These are phyloP conservation scores for Phaseolus coccineus DNA, from an alignment of 331 rosid species.

Conservation along the genomic window DNA sequence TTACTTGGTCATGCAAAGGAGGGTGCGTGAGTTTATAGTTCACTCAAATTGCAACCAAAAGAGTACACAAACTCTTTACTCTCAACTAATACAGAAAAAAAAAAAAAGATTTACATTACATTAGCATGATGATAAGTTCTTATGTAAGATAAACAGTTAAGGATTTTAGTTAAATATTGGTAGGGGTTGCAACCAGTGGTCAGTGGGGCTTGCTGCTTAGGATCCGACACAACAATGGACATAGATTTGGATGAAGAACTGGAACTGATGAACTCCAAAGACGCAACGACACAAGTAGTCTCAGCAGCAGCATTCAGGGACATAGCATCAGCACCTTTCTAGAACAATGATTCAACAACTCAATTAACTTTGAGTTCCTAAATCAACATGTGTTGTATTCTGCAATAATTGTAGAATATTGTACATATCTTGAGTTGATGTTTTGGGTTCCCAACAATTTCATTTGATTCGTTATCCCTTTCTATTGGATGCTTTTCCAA, in stretches of 20 bases:
- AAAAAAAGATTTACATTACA: too few relatives aligned
- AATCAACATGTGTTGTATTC: not conserved
- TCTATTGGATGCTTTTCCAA: not conserved
- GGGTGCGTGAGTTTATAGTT: too few relatives aligned
- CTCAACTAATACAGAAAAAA: too few relatives aligned
- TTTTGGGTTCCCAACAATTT: constrained; percentile 27
- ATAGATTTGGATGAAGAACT: constrained; percentile 40
- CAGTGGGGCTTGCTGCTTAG: constrained; percentile 37
- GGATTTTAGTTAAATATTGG: not conserved
- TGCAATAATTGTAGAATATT: not conserved
- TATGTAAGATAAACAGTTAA: too few relatives aligned
- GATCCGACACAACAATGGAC: constrained; percentile 33
- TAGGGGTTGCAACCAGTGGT: constrained; percentile 61
- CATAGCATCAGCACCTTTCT: constrained; percentile 54
- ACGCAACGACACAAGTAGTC: not conserved
- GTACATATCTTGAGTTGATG: not conserved
- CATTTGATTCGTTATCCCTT: constrained; percentile 8
- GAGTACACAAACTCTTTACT: too few relatives aligned
- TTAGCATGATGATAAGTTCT: too few relatives aligned
- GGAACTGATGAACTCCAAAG: constrained; percentile 14
- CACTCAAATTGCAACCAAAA: too few relatives aligned
- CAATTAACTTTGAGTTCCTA: not conserved
- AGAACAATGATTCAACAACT: constrained; percentile 2
- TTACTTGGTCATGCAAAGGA: too few relatives aligned
- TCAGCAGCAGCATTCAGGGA: constrained; percentile 37